Conservation (phyloP, 352 stramenopile genomes). For the Globisporangium irregulare region DNA sequence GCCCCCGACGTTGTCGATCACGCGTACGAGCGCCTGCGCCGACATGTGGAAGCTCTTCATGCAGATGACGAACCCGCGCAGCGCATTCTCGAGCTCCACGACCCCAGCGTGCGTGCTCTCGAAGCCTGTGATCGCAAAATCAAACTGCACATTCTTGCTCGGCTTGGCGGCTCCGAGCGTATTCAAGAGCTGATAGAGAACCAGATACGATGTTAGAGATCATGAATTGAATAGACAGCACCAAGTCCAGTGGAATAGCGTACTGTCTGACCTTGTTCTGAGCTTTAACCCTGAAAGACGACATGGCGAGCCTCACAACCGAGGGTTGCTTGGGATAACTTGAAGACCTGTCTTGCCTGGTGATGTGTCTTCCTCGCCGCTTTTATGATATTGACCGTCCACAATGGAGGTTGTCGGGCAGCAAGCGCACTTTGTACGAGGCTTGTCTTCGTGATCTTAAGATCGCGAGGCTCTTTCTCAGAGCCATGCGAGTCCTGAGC, state of each 20-base stretch:
- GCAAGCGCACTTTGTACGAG: neutral
- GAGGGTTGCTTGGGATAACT: neutral
- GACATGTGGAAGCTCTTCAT: slow-evolving; percentile 61
- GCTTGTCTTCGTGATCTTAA: neutral
- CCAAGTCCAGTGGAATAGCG: neutral
- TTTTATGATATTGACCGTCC: slow-evolving; percentile 3
- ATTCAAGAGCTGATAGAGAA: slow-evolving; percentile 39
- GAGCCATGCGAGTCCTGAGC: neutral
- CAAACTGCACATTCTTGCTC: slow-evolving; percentile 79
- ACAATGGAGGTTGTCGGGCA: neutral
- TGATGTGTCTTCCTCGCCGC: slow-evolving; percentile 1
- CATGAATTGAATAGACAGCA: neutral
- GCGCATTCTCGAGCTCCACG: slow-evolving; percentile 38
- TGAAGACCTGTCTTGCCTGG: neutral
- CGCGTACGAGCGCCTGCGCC: slow-evolving; percentile 46
- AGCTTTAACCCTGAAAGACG: slow-evolving; percentile 64
- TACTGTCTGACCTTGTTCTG: slow-evolving; percentile 54
- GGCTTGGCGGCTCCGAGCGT: slow-evolving; percentile 65
- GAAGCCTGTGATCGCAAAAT: slow-evolving; percentile 58
- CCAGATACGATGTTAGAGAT: neutral
- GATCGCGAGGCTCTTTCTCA: neutral
- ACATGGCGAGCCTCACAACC: slow-evolving; percentile 38
- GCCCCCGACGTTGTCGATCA: slow-evolving; percentile 48
- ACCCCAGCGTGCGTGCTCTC: slow-evolving; percentile 53
- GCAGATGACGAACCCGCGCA: slow-evolving; percentile 56